Evolutionary conservation across 2,329 filamentous ascomycete species (phyloP).

Genomic region (Claviceps paspali): DNA sequence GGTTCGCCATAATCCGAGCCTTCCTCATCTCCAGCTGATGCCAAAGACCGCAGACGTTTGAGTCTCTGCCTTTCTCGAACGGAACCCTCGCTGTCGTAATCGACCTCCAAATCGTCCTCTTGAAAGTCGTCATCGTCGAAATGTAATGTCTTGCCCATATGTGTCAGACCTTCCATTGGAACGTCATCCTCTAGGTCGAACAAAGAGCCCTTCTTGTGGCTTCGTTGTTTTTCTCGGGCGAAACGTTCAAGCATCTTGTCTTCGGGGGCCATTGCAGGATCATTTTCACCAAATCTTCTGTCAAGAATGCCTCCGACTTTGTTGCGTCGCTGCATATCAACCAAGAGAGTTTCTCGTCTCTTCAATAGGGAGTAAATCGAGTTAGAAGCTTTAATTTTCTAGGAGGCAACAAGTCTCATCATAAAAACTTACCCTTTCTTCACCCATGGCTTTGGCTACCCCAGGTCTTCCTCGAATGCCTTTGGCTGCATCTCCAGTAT

Average conservation of each 20-base stretch:
- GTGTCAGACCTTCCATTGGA: constrained; percentile 54
- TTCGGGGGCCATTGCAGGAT: constrained; percentile 84
- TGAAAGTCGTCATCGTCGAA: constrained; percentile 64
- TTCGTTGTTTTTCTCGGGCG: constrained; percentile 68
- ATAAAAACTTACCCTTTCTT: constrained; percentile 52
- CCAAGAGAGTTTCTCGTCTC: constrained; percentile 69
- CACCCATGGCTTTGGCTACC: constrained; percentile 69
- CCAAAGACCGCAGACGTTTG: constrained; percentile 38
- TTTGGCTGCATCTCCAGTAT: constrained; percentile 34
- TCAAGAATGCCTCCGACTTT: constrained; percentile 89
- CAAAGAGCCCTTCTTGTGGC: constrained; percentile 59
- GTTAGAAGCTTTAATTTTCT: background rate
- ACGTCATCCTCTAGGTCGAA: constrained; percentile 76
- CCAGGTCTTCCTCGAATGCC: constrained; percentile 61
- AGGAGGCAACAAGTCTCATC: background rate
- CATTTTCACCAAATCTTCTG: constrained; percentile 87
- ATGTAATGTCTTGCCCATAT: constrained; percentile 61
- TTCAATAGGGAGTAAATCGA: constrained; percentile 17
- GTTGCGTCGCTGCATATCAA: constrained; percentile 76
- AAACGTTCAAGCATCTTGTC: constrained; percentile 87
- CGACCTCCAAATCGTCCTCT: constrained; percentile 53
- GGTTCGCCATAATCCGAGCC: constrained; percentile 41
- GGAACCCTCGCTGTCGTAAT: constrained; percentile 41
- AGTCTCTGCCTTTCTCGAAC: constrained; percentile 37
- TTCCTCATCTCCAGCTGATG: constrained; percentile 29